These are phyloP conservation scores for Saccharomycopsis schoenii DNA, from an alignment of 805 yeast species.

Conservation along the genomic window DNA sequence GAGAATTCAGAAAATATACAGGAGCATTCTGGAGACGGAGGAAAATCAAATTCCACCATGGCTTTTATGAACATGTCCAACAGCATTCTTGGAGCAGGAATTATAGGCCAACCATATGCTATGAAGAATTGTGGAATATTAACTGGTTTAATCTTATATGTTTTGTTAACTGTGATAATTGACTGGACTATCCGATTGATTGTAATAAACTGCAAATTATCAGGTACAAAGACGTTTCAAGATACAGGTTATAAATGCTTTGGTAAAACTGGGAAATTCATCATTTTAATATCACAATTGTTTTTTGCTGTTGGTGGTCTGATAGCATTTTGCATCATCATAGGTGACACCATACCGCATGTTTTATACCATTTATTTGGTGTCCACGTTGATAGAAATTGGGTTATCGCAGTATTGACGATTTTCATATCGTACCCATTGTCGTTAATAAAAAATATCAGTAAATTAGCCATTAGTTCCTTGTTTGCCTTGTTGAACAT, in stretches of 20 bases:
- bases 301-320: slow-evolving; percentile 91
- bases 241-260: slow-evolving; percentile 74
- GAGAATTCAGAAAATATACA: not conserved
- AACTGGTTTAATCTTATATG: slow-evolving; percentile 58
- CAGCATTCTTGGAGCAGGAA: slow-evolving; percentile 91
- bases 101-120: slow-evolving; percentile 89
- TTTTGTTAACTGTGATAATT: slow-evolving; percentile 54
- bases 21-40: not conserved
- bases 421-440: slow-evolving; percentile 72
- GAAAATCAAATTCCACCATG: slow-evolving; percentile 57
- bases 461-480: slow-evolving; percentile 77
- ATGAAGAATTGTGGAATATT: slow-evolving; percentile 68
- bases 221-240: slow-evolving; percentile 73
- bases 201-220: slow-evolving; percentile 69
- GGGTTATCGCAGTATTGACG: slow-evolving; percentile 63
- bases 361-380: slow-evolving; percentile 46
- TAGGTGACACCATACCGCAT: slow-evolving; percentile 92
- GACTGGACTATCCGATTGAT: slow-evolving; percentile 85
- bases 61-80: slow-evolving; percentile 98
- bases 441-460: slow-evolving; percentile 70
- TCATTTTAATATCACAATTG: slow-evolving; percentile 69
- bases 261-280: slow-evolving; percentile 60
- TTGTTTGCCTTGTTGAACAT: slow-evolving; percentile 80
- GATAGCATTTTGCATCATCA: slow-evolving; percentile 87
- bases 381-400: slow-evolving; percentile 54